Conservation (phyloP, 371 early-diverging fungal genomes). For the Parasitella parasitica region DNA sequence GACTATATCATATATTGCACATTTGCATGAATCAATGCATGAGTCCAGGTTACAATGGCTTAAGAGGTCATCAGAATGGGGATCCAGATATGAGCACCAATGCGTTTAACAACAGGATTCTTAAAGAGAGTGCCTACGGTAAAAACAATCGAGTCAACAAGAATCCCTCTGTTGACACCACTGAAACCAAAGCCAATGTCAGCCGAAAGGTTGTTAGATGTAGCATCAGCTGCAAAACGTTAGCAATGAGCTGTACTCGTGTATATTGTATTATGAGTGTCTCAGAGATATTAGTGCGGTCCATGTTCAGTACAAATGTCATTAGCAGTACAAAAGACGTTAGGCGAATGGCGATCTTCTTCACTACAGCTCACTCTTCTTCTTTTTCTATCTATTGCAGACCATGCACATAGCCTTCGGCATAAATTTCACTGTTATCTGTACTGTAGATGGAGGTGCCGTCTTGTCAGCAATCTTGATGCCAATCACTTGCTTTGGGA, state of each 20-base stretch:
- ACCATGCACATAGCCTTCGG: constrained; percentile 10
- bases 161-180: constrained; percentile 38
- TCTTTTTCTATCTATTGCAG: constrained; percentile 37
- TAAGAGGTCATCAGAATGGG: constrained; percentile 63
- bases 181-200: constrained; percentile 40
- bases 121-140: constrained; percentile 45
- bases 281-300: constrained; percentile 3
- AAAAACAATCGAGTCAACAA: constrained; percentile 39
- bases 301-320: constrained; percentile 15
- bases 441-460: not conserved
- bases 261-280: too few species aligned
- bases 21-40: constrained; percentile 29
- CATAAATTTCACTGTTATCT: constrained; percentile 2
- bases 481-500: not conserved
- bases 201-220: constrained; percentile 40
- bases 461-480: not conserved
- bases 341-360: constrained; percentile 29
- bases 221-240: constrained; percentile 35
- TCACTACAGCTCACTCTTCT: constrained; percentile 26
- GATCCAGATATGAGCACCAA: constrained; percentile 60
- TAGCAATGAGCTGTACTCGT: not conserved
- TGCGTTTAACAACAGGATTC: constrained; percentile 50
- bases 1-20: not conserved
- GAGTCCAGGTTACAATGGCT: constrained; percentile 57
- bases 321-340: constrained; percentile 36